A percentile compares a stretch with the other conserved stretches of the same genome.
phyloP scores from a whole-genome alignment of 345 rosid species.

The Dovyalis caffra region DNA sequence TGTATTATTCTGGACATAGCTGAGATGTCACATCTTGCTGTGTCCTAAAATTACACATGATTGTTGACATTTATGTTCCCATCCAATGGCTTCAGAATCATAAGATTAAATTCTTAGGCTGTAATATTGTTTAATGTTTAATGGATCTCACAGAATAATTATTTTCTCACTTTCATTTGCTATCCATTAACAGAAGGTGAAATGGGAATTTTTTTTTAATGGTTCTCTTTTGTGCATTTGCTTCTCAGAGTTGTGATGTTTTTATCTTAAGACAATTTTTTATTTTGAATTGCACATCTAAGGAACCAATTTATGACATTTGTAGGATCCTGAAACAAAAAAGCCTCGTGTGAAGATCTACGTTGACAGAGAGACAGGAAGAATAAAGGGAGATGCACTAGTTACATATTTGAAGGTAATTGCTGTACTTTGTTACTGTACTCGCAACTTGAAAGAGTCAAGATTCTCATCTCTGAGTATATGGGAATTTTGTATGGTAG shows the following conservation, averaged over 20 bases:
- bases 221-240: background rate
- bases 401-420: slow-evolving; percentile 88
- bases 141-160: background rate
- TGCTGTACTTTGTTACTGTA: slow-evolving; percentile 5
- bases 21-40: background rate
- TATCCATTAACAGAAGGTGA: background rate
- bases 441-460: slow-evolving; percentile 10
- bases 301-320: slow-evolving; percentile 9
- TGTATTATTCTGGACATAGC: background rate
- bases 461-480: background rate
- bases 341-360: slow-evolving; percentile 93
- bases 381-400: slow-evolving; percentile 91
- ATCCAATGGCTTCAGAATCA: background rate
- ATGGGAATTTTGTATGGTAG: slow-evolving; percentile 35
- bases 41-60: background rate
- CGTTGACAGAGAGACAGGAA: slow-evolving; percentile 81
- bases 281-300: slow-evolving; percentile 10
- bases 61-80: background rate
- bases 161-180: background rate
- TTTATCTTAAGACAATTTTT: background rate
- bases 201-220: background rate
- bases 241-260: background rate
- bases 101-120: background rate
- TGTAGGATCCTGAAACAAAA: slow-evolving; percentile 83
- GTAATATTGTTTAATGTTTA: background rate